Percentiles rank a stretch among this genome's conserved stretches.
Evolutionary conservation across 108 stramenopile species (phyloP).

Genomic region (Discostella stelligeroides): DNA sequence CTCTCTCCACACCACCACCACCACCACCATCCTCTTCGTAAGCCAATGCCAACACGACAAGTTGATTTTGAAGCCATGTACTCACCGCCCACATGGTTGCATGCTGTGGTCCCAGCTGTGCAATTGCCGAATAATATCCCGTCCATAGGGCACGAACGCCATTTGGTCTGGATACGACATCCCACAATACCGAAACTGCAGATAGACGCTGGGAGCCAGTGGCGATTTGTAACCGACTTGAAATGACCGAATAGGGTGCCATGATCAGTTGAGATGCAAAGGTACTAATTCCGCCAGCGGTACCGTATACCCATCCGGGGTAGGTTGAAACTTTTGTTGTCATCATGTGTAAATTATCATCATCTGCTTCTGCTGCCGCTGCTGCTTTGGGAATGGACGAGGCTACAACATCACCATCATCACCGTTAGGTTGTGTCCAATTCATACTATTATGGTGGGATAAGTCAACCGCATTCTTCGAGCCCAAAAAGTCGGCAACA

Average conservation of each 20-base stretch:
- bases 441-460: too few relatives aligned
- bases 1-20: not conserved
- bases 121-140: not conserved
- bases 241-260: slow-evolving; percentile 7
- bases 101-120: slow-evolving; percentile 2
- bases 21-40: not conserved
- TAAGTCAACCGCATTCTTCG: too few relatives aligned
- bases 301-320: too few relatives aligned
- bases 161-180: not conserved
- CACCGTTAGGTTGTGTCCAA: too few relatives aligned
- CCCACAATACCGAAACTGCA: not conserved
- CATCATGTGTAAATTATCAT: too few relatives aligned
- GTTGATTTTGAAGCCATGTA: not conserved
- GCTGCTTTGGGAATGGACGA: too few relatives aligned
- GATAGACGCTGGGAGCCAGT: not conserved
- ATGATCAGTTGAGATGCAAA: slow-evolving; percentile 1
- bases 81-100: slow-evolving; percentile 9
- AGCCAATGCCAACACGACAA: not conserved
- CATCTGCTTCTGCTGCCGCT: too few relatives aligned
- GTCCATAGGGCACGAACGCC: slow-evolving; percentile 1
- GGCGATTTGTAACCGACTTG: not conserved
- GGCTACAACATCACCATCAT: too few relatives aligned
- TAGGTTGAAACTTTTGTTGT: too few relatives aligned
- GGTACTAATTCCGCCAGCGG: too few relatives aligned
- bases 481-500: not conserved